These are phyloP conservation scores for Lepidium aucheri DNA, from an alignment of 345 rosid species.

Conservation along the genomic window DNA sequence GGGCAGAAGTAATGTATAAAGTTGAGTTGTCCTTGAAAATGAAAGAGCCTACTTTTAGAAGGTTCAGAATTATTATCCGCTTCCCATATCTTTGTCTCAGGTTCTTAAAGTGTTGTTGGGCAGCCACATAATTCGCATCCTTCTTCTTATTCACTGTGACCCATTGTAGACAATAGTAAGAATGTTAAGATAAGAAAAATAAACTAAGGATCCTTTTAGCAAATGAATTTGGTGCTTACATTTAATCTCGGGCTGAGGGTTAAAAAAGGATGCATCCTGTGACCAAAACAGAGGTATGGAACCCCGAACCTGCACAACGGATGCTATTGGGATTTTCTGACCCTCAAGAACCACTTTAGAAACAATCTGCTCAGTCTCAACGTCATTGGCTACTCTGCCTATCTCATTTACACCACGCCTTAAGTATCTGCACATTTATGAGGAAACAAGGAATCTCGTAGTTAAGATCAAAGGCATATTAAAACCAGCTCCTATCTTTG, in stretches of 20 bases:
- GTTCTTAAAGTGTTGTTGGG: slow-evolving; percentile 75
- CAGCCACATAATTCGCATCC: slow-evolving; percentile 61
- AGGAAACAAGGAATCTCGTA: not conserved
- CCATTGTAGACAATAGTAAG: slow-evolving; percentile 14
- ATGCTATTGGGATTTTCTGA: slow-evolving; percentile 52
- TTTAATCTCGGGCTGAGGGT: slow-evolving; percentile 70
- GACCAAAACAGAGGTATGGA: slow-evolving; percentile 96
- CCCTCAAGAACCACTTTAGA: slow-evolving; percentile 64
- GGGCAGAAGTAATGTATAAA: not conserved
- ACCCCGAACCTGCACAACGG: slow-evolving; percentile 86
- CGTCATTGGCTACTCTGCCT: slow-evolving; percentile 96
- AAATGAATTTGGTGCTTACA: slow-evolving; percentile 37
- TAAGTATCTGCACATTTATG: slow-evolving; percentile 45
- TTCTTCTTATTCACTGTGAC: slow-evolving; percentile 57
- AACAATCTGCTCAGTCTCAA: slow-evolving; percentile 92
- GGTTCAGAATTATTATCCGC: slow-evolving; percentile 65
- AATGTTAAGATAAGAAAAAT: not conserved
- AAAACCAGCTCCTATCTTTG: not conserved
- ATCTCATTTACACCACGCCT: slow-evolving; percentile 85
- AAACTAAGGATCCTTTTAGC: not conserved
- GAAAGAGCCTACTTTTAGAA: slow-evolving; percentile 57
- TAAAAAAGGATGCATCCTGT: slow-evolving; percentile 72
- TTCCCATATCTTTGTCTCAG: slow-evolving; percentile 74
- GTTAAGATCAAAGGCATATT: not conserved
- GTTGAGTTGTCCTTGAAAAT: not conserved